Evolutionary conservation across 768 basidiomycete genomes (phyloP), one percentile per base, ranked within the genome.

Genomic region (Pulveroboletus sp.): DNA sequence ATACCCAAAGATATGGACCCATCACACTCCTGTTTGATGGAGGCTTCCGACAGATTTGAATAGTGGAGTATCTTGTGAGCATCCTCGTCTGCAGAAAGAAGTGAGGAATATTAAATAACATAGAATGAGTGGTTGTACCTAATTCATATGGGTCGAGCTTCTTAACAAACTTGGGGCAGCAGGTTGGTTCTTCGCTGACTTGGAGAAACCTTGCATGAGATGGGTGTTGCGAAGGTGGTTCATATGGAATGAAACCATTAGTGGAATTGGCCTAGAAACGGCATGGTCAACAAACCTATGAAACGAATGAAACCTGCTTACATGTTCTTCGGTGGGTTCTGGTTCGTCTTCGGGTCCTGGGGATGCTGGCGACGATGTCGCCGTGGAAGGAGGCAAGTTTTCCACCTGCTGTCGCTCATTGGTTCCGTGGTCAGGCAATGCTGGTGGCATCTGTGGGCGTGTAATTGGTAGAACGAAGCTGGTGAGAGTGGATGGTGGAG

Each of bases 61-160:
- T n/a, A 39, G 14, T 32, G 64, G 24, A 66, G 50, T 6, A 49
- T 8, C 1, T 31, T 44, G 9, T 53, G 30, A 11, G 64, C 57
- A 5, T 64, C 60, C 34, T 68, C 66, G 2, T 68, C 64, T 68
- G 6, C 6, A 27, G 34, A 1, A 1, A 45, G 6, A 10, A 17
- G 12, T 36, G 10, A 32, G 22, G 26, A 2, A 5, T 37, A 34
- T 11, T 3, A 10, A 17, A 30, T 5, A 6, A 37, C 2, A 1
- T 32, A 16, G 20, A 19, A 4, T 5, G 2, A 14, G 3, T 11
- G 6, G 34, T 4, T 6, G 41, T 16, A 55, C 67, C 67, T 17
- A 64, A 22, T 31, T 67, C 64, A 6, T 66, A 68, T 0, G 64
- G 64, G 43, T 68, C 67, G 3, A 64, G 31, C 35, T 66, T 66